These are phyloP conservation scores for Rhodosporidiobolus sp. DNA, from an alignment of 768 basidiomycete genomes.

Conservation along the genomic window DNA sequence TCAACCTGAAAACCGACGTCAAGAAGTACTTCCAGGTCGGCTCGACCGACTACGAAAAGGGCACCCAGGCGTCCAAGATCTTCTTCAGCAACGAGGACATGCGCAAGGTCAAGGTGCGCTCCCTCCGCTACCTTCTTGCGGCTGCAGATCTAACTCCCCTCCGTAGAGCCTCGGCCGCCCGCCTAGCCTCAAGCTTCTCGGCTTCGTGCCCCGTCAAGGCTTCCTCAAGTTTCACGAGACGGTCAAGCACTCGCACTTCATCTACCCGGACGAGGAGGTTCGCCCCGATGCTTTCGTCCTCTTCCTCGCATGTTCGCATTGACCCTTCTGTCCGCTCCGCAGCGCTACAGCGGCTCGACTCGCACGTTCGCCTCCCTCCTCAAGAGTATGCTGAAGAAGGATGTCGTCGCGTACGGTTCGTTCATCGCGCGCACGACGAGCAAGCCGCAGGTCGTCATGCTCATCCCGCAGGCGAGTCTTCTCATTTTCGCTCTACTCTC, in stretches of 20 bases:
- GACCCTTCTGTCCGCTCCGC: not conserved
- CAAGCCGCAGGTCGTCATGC: slow-evolving; percentile 72
- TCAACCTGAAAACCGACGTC: slow-evolving; percentile 48
- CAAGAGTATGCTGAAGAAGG: slow-evolving; percentile 72
- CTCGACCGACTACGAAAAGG: slow-evolving; percentile 37
- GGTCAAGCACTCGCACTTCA: slow-evolving; percentile 82
- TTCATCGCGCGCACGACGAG: slow-evolving; percentile 64
- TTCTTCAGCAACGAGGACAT: slow-evolving; percentile 41
- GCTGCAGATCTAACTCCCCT: slow-evolving; percentile 32
- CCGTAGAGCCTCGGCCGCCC: slow-evolving; percentile 67
- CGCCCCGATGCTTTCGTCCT: slow-evolving; percentile 36
- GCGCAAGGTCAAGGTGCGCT: slow-evolving; percentile 39
- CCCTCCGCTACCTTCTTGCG: no score
- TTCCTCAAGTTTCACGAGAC: slow-evolving; percentile 80
- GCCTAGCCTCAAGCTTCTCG: slow-evolving; percentile 88
- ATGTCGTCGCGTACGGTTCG: slow-evolving; percentile 71
- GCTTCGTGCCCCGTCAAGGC: slow-evolving; percentile 65
- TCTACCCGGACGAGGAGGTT: slow-evolving; percentile 88
- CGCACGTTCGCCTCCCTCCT: slow-evolving; percentile 85
- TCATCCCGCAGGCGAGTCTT: slow-evolving; percentile 77
- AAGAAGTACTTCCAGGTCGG: slow-evolving; percentile 51
- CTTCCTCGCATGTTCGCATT: not conserved
- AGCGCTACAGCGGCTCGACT: slow-evolving; percentile 76
- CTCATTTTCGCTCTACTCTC: no score
- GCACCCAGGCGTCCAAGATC: slow-evolving; percentile 36